Evolutionary conservation across 495 filamentous ascomycete species (phyloP).

Genomic region (Clavariopsis aquatica): DNA sequence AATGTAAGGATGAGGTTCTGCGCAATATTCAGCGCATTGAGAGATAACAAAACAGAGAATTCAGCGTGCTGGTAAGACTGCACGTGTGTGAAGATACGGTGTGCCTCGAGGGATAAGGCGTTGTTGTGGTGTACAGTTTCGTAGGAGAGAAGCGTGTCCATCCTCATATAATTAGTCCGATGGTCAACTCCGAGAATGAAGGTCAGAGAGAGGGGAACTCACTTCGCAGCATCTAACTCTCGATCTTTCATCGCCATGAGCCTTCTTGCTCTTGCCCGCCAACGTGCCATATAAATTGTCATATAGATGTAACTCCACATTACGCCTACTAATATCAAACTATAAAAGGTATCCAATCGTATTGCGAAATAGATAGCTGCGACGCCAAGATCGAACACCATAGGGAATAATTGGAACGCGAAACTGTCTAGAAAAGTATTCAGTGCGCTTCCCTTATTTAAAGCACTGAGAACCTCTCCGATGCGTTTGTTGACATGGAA

Average conservation of each 20-base stretch:
- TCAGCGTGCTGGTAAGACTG: conserved; percentile 8
- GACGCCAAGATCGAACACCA: conserved; percentile 22
- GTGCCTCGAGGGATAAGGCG: neutral
- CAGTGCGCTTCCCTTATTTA: conserved; percentile 25
- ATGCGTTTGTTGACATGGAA: conserved; percentile 22
- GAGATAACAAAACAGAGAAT: conserved; percentile 12
- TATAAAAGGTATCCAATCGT: conserved; percentile 11
- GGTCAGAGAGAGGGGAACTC: neutral
- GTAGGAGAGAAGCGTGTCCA: conserved; percentile 20
- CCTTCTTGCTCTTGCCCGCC: conserved; percentile 13
- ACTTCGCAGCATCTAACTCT: conserved; percentile 21
- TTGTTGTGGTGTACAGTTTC: conserved; percentile 21
- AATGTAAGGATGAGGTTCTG: conserved; percentile 16
- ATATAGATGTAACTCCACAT: conserved; percentile 19
- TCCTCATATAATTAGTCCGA: conserved; percentile 5
- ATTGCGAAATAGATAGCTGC: conserved; percentile 17
- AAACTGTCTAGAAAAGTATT: conserved; percentile 25
- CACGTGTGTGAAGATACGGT: neutral
- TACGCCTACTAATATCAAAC: conserved; percentile 6
- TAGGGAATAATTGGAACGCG: conserved; percentile 22
- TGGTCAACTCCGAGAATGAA: neutral
- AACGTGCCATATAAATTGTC: conserved; percentile 23
- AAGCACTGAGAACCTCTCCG: conserved; percentile 20
- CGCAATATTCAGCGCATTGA: conserved; percentile 12
- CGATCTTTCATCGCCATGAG: conserved; percentile 17